A percentile compares a stretch with the other conserved stretches of the same genome.
Conservation (phyloP, 2,329 filamentous ascomycete species). For the Beauveria scarabaeidicola region DNA sequence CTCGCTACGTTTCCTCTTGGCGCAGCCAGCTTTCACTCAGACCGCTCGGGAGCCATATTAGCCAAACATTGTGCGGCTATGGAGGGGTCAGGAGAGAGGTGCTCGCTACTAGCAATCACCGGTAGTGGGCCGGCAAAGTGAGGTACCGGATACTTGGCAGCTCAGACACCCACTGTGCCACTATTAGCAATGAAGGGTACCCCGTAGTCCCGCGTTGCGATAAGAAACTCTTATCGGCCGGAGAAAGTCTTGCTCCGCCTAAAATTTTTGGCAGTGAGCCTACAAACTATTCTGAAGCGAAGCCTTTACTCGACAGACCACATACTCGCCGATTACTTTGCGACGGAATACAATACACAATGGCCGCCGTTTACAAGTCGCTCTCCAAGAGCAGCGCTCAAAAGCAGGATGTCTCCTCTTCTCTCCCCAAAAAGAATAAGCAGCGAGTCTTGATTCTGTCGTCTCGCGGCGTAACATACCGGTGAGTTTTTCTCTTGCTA, state of each 20-base stretch:
- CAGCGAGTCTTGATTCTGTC: constrained; percentile 82
- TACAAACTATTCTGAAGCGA: not conserved
- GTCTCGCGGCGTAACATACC: constrained; percentile 83
- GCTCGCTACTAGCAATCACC: not conserved
- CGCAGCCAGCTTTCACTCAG: not conserved
- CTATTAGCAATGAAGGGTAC: not conserved
- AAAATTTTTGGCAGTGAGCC: constrained; percentile 20
- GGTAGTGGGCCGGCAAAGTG: not conserved
- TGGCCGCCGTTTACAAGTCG: constrained; percentile 70
- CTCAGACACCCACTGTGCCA: not conserved
- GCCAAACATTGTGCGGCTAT: not conserved
- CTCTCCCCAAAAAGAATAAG: constrained; percentile 53
- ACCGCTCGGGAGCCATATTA: not conserved
- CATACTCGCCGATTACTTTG: not conserved
- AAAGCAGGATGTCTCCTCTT: constrained; percentile 40
- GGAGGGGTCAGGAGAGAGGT: not conserved
- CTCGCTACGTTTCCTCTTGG: too few relatives aligned
- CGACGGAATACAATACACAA: constrained; percentile 24
- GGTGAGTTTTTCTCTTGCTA: constrained; percentile 38
- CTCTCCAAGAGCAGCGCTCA: constrained; percentile 51
- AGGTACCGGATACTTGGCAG: not conserved
- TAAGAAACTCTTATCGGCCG: constrained; percentile 25
- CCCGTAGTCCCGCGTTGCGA: constrained; percentile 14
- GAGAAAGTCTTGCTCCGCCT: constrained; percentile 21
- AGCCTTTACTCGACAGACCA: not conserved